These are phyloP conservation scores for Peribolospora baueri DNA, from an alignment of 768 basidiomycete genomes.

Conservation along the genomic window DNA sequence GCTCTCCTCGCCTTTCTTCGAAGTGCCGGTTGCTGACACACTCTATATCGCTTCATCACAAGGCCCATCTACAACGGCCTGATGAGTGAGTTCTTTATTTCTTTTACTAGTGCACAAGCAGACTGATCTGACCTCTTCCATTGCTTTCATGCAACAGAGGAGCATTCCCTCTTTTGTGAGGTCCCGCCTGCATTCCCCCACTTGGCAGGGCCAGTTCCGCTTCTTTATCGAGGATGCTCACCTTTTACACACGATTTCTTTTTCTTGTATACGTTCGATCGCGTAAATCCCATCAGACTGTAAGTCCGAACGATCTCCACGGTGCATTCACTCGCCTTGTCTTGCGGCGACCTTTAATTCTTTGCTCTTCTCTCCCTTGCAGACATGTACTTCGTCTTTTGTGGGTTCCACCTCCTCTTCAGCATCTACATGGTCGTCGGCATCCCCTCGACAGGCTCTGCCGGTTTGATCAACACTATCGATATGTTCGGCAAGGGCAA, in stretches of 20 bases:
- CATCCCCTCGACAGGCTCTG: conserved; percentile 73
- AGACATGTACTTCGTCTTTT: conserved; percentile 95
- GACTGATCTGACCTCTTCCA: no score
- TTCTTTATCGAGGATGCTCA: no score
- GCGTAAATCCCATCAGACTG: not conserved
- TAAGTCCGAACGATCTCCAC: not conserved
- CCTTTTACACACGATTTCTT: no score
- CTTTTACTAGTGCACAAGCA: no score
- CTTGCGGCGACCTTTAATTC: not conserved
- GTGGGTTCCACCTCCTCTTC: conserved; percentile 81
- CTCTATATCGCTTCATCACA: not conserved
- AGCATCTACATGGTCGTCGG: conserved; percentile 89
- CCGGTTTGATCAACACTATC: conserved; percentile 82
- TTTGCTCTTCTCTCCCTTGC: not conserved
- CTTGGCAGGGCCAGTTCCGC: no score
- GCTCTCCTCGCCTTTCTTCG: conserved; percentile 2
- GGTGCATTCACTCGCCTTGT: not conserved
- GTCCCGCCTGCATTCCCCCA: no score
- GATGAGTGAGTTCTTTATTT: no score
- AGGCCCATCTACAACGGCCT: no score
- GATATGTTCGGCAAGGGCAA: conserved; percentile 44
- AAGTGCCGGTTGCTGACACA: not conserved
- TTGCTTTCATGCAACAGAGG: not conserved
- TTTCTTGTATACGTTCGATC: no score
- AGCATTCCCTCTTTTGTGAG: not conserved